Evolutionary conservation across 2,329 filamentous ascomycete species (phyloP).

Genomic region (Pseudogymnoascus sp.): DNA sequence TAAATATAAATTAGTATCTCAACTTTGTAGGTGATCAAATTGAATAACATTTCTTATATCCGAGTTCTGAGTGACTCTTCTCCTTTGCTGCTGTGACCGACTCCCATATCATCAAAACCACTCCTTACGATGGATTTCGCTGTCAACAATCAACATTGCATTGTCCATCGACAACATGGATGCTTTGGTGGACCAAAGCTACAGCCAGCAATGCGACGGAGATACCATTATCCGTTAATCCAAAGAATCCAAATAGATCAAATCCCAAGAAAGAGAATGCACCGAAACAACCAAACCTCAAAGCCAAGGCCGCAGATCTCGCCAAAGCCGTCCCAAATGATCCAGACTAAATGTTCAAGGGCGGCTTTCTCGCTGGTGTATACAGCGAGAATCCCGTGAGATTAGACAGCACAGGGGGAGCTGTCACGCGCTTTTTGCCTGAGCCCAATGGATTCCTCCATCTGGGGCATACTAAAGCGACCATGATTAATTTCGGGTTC

Average conservation of each 20-base stretch:
- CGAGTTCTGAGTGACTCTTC: background rate
- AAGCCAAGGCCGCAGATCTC: conserved; percentile 18
- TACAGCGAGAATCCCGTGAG: conserved; percentile 57
- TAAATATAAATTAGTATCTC: background rate
- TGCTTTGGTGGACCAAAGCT: background rate
- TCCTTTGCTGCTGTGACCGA: background rate
- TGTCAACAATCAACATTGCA: background rate
- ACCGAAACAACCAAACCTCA: conserved; percentile 26
- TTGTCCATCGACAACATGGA: background rate
- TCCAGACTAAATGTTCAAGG: conserved; percentile 66
- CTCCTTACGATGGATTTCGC: background rate
- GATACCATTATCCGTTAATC: background rate
- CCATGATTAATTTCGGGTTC: conserved; percentile 94
- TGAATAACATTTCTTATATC: background rate
- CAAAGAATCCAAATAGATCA: conserved; percentile 45
- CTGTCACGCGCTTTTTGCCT: conserved; percentile 68
- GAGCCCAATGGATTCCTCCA: conserved; percentile 92
- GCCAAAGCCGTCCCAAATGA: conserved; percentile 34
- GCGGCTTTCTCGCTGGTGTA: conserved; percentile 65
- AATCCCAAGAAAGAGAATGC: conserved; percentile 41
- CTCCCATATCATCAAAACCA: background rate
- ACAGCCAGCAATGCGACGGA: background rate
- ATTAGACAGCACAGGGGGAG: conserved; percentile 34
- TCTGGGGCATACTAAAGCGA: conserved; percentile 90
- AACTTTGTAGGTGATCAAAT: background rate